Base-by-base conservation (phyloP, 2,329 filamentous ascomycete genomes). In the Leptoxyphium fumago region DNA sequence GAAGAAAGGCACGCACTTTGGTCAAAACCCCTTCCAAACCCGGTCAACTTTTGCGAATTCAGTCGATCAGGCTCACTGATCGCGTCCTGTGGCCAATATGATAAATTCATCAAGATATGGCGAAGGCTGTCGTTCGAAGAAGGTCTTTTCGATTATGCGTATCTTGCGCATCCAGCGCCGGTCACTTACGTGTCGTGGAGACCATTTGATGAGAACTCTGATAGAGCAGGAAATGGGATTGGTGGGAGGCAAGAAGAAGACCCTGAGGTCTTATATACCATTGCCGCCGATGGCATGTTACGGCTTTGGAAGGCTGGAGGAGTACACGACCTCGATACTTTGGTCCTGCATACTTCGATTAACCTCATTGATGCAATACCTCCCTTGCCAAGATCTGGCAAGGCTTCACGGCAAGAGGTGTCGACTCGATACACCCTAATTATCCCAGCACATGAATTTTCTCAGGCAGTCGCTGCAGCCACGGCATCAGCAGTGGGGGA, bases 51-150 rank as follows among this genome's bases (percentile, higher is more conserved):
- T 45, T 87, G 87, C 2, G 70, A 73, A 8, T 78, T 95, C 52
- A 94, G 89, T 1, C 85, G 85, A 50, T 89, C 94, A 61, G 88
- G 85, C 10, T 80, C 80, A 15, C 78, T 94, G 48, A 85, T 96
- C 43, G 89, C 87, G 14, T 88, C 84, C 1, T 75, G 83, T 10
- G 83, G 86, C 38, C 69, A 72, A 41, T 77, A 84, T 58, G 91
- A 96, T 61, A 74, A 81, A 42, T 67, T 96, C 15, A 79, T 94
- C 52, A 96, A 98, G 65, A 75, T 96, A 54, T 98, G 93, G 91
- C 78, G 87, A 50, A 76, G 89, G 43, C 68, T 94, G 18, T 83
- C 82, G 8, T 95, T 89, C 58, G 86, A 86, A 46, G 82, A 93
- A 52, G 82, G 86, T 34, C 75, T 83, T 45, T 96, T 96, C 63